phyloP scores from a whole-genome alignment of 225 moss, liverwort and hornwort genomes.

The Bryoerythrophyllum caledonicum region DNA sequence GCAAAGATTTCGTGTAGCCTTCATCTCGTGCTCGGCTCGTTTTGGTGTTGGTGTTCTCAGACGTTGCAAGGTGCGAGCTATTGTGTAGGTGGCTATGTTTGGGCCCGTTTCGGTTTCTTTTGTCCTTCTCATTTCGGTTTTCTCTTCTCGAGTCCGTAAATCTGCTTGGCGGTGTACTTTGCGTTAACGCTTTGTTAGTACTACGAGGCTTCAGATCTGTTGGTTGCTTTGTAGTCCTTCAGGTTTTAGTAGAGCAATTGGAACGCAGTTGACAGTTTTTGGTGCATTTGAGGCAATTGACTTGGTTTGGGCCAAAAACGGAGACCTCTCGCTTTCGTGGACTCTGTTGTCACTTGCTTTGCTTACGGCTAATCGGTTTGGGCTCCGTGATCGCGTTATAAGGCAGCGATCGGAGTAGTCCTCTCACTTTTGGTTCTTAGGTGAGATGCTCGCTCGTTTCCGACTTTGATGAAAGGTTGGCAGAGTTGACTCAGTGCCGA shows the following conservation, averaged over 20 bases:
- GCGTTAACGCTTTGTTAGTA: not conserved
- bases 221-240: not conserved
- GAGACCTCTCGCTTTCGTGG: not conserved
- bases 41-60: conserved; percentile 5
- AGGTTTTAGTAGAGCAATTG: conserved; percentile 3
- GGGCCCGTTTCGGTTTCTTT: no score
- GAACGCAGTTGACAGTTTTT: conserved; percentile 4
- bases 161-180: not conserved
- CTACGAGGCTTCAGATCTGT: conserved; percentile 28
- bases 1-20: not conserved
- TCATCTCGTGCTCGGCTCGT: not conserved
- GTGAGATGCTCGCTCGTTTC: not conserved
- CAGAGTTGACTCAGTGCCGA: conserved; percentile 12
- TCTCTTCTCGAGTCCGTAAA: no score
- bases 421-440: not conserved
- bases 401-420: not conserved
- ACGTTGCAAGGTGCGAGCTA: not conserved
- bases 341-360: no score
- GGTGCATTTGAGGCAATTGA: not conserved
- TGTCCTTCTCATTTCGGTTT: no score
- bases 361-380: no score
- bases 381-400: not conserved
- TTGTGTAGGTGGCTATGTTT: not conserved
- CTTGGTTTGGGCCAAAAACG: not conserved
- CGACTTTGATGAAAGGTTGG: conserved; percentile 18